Evolutionary conservation across 805 yeast genomes (phyloP).

Genomic region (Starmerella apicola): DNA sequence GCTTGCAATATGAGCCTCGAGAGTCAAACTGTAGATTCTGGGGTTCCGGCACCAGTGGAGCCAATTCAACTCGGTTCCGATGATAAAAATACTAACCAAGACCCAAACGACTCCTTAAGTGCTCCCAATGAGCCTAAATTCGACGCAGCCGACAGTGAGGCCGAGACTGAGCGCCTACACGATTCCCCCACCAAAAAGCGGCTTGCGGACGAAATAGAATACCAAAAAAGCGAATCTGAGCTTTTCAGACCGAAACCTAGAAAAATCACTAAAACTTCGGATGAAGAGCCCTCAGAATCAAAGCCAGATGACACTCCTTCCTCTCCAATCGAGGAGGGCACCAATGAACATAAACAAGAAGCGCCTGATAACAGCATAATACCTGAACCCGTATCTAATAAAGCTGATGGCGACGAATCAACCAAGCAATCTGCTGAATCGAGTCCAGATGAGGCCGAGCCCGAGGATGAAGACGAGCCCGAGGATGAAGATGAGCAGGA

Average conservation of each 20-base stretch:
- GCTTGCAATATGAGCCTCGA: background rate
- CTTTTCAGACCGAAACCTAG: too few relatives aligned
- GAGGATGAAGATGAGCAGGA: conserved; percentile 20
- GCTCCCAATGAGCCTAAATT: conserved; percentile 3
- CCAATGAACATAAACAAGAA: too few relatives aligned
- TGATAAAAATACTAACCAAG: background rate
- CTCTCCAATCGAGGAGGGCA: background rate
- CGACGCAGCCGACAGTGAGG: conserved; percentile 47
- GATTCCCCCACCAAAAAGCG: conserved; percentile 28
- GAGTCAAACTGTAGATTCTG: background rate
- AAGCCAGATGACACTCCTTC: background rate
- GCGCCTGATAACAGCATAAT: too few relatives aligned
- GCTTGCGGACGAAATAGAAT: conserved; percentile 2
- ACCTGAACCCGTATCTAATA: background rate
- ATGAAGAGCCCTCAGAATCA: background rate
- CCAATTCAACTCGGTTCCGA: background rate
- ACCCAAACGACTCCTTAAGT: background rate
- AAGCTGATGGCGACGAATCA: background rate
- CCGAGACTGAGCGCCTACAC: conserved; percentile 83
- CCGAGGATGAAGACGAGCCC: conserved; percentile 21
- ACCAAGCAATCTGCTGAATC: conserved; percentile 8
- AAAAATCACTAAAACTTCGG: too few relatives aligned
- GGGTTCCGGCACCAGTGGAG: background rate
- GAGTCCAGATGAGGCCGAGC: conserved; percentile 19
- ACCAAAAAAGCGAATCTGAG: background rate